Evolutionary conservation across 1,139 yeast genomes (phyloP), one percentile per base, ranked within the genome.

Genomic region (Kluyveromyces sp.): DNA sequence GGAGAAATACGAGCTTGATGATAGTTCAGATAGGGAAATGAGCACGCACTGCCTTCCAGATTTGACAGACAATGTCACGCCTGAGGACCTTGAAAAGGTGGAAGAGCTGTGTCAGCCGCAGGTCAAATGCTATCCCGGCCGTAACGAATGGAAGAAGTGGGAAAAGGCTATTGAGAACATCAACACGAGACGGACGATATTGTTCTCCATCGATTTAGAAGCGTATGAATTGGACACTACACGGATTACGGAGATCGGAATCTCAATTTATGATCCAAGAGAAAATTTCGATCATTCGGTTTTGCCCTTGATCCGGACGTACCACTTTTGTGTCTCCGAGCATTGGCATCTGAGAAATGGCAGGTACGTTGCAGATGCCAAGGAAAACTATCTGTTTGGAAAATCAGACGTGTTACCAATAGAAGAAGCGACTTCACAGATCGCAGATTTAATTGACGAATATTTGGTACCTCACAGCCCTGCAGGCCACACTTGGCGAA

Each of bases 241-340:
- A 15, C 49, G 63, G 9, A 67, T 83, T 17, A 80, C 86, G 0
- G 94, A 83, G 57, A 72, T 83, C 40, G 94, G 94, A 2, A 63
- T 83, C 2, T 69, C 84, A 2, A 72, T 83, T 4, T 82, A 76
- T 57, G 84, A 80, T 49, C 86, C 88, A n/a, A 52, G 70, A 22
- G 69, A 63, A 37, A 59, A 57, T 44, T 12, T 46, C 11, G 39
- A 36, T 11, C 48, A 47, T 30, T 47, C 63, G 3, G 45, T 58
- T 26, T 55, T 56, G 17, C 65, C 64, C n/a, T 41, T 48, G 35
- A 38, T 63, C 36, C 61, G 67, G 16, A 74, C 72, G 38, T 64
- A 72, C 43, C 95, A 85, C 56, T 69, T 81, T 28, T 67, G 80
- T 15, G 70, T 80, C 3, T 57, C 67, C 40, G 94, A 83, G 52